A percentile compares a stretch with the other conserved stretches of the same genome.
Evolutionary conservation across 1,284 basidiomycete species (phyloP).

Genomic region (Sphaerobolus stellatus): DNA sequence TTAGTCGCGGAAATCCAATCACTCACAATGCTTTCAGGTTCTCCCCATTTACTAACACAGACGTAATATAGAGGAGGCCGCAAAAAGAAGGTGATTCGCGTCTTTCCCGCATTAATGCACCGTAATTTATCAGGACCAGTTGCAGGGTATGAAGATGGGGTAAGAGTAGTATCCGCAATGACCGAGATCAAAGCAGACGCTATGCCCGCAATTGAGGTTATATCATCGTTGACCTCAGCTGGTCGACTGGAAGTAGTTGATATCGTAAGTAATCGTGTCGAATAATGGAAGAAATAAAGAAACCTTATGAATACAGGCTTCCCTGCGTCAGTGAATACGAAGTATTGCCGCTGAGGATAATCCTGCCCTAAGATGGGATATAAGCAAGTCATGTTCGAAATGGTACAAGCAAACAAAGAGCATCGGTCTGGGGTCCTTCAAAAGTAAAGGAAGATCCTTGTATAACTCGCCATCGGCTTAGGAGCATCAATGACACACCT

Average conservation of each 20-base stretch:
- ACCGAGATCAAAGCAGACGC: slow-evolving; percentile 95
- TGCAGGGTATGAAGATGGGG: not conserved
- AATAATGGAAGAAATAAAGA: not conserved
- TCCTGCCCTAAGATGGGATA: slow-evolving; percentile 33
- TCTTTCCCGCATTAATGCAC: slow-evolving; percentile 71
- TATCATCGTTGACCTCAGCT: slow-evolving; percentile 53
- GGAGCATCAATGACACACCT: too few relatives aligned
- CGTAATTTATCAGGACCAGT: slow-evolving; percentile 64
- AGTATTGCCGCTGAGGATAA: slow-evolving; percentile 78
- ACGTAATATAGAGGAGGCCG: slow-evolving; percentile 89
- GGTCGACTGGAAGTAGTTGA: slow-evolving; percentile 45
- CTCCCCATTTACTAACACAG: slow-evolving; percentile 87
- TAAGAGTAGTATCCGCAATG: slow-evolving; percentile 70
- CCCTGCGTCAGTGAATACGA: slow-evolving; percentile 90
- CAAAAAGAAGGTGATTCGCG: slow-evolving; percentile 82
- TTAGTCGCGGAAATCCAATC: not conserved
- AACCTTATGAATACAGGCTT: slow-evolving; percentile 91
- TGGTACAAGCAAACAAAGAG: not conserved
- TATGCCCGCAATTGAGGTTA: slow-evolving; percentile 84
- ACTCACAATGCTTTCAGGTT: slow-evolving; percentile 90
- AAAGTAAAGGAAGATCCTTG: too few relatives aligned
- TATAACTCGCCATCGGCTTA: too few relatives aligned
- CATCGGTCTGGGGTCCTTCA: too few relatives aligned
- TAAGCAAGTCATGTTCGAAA: not conserved
- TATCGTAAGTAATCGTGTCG: not conserved